Evolutionary conservation across 192 early-diverging fungal species (phyloP), one percentile per base, ranked within the genome.

Genomic region (Coemansia sp.): DNA sequence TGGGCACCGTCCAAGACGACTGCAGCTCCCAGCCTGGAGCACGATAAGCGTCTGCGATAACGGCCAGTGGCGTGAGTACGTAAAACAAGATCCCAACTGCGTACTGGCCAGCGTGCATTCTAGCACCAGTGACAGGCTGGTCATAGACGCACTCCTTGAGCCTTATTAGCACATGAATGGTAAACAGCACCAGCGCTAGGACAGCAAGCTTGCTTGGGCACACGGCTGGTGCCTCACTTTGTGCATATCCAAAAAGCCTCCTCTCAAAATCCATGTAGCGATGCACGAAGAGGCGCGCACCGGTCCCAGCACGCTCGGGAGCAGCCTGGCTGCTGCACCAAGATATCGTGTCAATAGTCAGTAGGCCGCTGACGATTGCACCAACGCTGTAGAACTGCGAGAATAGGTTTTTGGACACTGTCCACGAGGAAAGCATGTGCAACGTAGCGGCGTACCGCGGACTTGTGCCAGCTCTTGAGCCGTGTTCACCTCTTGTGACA

Each of bases 81-180:
- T 93, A 93, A 60, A 86, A 91, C 10, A 86, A 58, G n/a, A 91
- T 65, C 8, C 90, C 91, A 4, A 88, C 60, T 0, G 84, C 51
- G 64, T 90, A 89, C 65, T 91, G 90, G 7, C 71, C 73, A 19
- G 89, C 36, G 73, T 92, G 86, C 78, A 92, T 88, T 51, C 40
- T 47, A 14, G 78, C 78, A 6, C 27, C 38, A 20, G 73, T 72
- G 9, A 20, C 36, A 1, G 78, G 78, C 69, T 81, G 78, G 40
- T 75, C 69, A 22, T 25, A 65, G 38, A 72, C 45, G 10, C 57
- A 53, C 43, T 81, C 78, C 37, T 75, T 72, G 25, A 81, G 73
- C 37, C 78, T 45, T 36, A 69, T 36, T 3, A 65, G 6, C 5
- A 81, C 62, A 42, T 81, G 78, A n/a, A 67, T 14, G 24, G 38